phyloP scores from a whole-genome alignment of 805 yeast species.

The Starmera dryadoides region DNA sequence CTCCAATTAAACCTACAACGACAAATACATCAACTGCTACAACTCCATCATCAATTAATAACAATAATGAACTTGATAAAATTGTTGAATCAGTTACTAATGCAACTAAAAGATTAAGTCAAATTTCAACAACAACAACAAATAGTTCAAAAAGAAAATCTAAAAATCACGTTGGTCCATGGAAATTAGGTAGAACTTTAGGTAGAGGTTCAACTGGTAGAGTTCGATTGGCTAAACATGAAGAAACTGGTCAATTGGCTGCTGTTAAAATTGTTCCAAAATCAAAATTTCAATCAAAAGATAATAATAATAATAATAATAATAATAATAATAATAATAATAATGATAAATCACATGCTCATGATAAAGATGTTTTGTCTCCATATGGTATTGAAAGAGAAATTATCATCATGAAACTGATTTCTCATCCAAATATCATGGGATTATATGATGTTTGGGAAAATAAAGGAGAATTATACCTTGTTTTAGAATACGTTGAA shows the following conservation, averaged over 20 bases:
- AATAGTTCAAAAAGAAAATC: conserved; percentile 23
- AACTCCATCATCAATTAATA: not conserved
- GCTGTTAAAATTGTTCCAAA: conserved; percentile 97
- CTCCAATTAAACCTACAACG: not conserved
- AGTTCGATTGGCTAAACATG: conserved; percentile 85
- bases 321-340: conserved; percentile 30
- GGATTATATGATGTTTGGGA: conserved; percentile 85
- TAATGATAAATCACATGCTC: conserved; percentile 34
- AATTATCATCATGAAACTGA: conserved; percentile 76
- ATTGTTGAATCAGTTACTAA: conserved; percentile 23
- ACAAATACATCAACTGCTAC: conserved; percentile 1
- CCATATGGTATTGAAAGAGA: conserved; percentile 86
- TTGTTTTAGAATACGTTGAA: conserved; percentile 91
- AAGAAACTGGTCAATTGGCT: conserved; percentile 78
- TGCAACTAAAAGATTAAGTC: conserved; percentile 21
- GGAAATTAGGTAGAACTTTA: conserved; percentile 91
- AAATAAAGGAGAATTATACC: conserved; percentile 71
- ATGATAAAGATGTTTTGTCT: conserved; percentile 19
- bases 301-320: conserved; percentile 22
- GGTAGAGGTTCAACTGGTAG: conserved; percentile 98
- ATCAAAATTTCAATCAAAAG: conserved; percentile 46
- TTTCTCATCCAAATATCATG: conserved; percentile 73
- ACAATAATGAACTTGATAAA: conserved; percentile 16
- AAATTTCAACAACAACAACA: conserved; percentile 21
- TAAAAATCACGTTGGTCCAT: conserved; percentile 64